Evolutionary conservation across 1,139 yeast species (phyloP), one percentile per base, ranked within the genome.

Genomic region (Arxiozyma telluris): DNA sequence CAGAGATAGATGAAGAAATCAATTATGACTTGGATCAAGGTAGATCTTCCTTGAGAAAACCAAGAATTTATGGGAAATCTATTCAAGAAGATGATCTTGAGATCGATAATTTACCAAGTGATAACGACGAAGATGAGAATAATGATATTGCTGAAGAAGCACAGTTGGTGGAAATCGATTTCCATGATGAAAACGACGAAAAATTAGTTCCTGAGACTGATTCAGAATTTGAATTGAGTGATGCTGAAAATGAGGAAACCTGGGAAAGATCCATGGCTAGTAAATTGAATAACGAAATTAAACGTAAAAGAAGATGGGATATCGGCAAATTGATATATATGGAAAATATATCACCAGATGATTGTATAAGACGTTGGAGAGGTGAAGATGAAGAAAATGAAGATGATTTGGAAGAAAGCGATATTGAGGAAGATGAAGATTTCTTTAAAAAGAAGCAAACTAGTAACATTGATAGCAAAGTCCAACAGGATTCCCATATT

Each of bases 301-400:
- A 54, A 18, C 62, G 59, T 48, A 61, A 59, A 17, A 81, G 75
- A 72, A 71, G 75, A 57, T 87, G 95, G 91, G 87, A 93, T 67
- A 81, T 93, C 57, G 83, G 86, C 63, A 88, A 87, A 65, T 73
- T 93, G 54, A 73, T 93, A 12, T 93, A 93, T 67, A 76, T 86
- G 80, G 81, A 83, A 54, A 86, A 87, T 60, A 74, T 89, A 46
- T 80, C 83, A 9, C 93, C 97, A 0, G 74, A 73, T 0, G 96
- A 87, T 53, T 96, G 81, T 30, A 73, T 91, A 50, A 75, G 73
- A 50, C 80, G 93, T 68, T 91, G 97, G 96, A 82, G 69, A 60
- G 73, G 77, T 39, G 82, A 79, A 57, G 80, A 76, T 39, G 75
- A 69, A 9, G 74, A 71, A 27, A 63, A 66, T 11, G 76, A 73